Evolutionary conservation across 306 rosid species (phyloP), one percentile per base, ranked within the genome.

Genomic region (Dryas alaskensis): DNA sequence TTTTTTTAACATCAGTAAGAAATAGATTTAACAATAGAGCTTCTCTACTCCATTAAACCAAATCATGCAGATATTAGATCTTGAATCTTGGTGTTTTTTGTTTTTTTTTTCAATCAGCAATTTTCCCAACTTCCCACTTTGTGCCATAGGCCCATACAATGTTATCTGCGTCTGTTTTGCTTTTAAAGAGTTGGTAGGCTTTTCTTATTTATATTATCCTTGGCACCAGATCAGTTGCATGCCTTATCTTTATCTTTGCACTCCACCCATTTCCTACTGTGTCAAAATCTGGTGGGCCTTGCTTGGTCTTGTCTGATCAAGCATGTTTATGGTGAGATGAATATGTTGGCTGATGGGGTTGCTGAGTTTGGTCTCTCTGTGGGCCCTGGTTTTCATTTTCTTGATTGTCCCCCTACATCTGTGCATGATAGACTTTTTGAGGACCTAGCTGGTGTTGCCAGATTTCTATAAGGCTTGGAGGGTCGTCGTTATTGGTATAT

Each of bases 161-260:
- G 49, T 12, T 40, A 6, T 14, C 67, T 1, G 25, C 11, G 47
- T 62, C 8, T 31, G 13, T 44, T 19, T 54, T 57, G 46, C 45
- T 45, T 10, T 13, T 42, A 14, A 53, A 12, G 45, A 45, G 76
- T 58, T 72, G 67, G 76, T 72, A 16, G 2, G 67, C 75, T 14
- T 45, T 58, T 44, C 7, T 0, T 46, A 11, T 25, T 49, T 27
- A 49, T 39, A 19, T 13, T 27, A 58, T 25, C 67, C 57, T 55
- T 0, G 5, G 45, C 53, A 2, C 46, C 31, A 72, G 11, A 60
- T 44, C 46, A 8, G 68, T 45, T 5, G 66, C n/a, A 31, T 31
- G 37, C 37, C 37, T 31, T 31, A 31, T 31, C 37, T 31, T 46
- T 25, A 45, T 72, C 75, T 58, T 39, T 45, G 55, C 27, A 58